These are phyloP conservation scores for Artemisia tridentata DNA, from an alignment of 129 eudicot species.

Conservation along the genomic window DNA sequence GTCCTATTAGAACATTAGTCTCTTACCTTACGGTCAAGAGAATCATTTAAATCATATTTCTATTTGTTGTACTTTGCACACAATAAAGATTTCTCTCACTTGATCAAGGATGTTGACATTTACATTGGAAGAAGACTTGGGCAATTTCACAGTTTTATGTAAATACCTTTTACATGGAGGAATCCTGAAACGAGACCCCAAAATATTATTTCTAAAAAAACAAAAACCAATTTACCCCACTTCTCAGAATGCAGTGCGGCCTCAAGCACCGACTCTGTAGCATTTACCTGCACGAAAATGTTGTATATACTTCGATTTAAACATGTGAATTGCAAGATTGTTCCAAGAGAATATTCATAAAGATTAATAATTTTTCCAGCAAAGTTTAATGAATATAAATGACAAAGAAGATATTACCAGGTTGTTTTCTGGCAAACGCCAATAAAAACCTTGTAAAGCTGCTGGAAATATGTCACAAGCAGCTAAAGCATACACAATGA, in stretches of 20 bases:
- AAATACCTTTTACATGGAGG: slow-evolving; percentile 64
- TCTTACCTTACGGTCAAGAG: too few species aligned
- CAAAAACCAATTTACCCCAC: slow-evolving; percentile 82
- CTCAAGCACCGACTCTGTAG: slow-evolving; percentile 46
- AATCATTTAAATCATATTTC: too few species aligned
- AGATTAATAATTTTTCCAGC: neutral
- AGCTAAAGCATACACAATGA: slow-evolving; percentile 78
- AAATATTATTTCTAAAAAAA: slow-evolving; percentile 64
- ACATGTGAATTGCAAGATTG: neutral
- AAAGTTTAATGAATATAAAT: neutral
- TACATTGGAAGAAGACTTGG: slow-evolving; percentile 5
- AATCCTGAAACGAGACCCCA: slow-evolving; percentile 84
- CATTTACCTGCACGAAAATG: slow-evolving; percentile 54
- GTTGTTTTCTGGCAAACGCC: slow-evolving; percentile 84
- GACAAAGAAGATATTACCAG: slow-evolving; percentile 43
- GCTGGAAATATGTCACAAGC: slow-evolving; percentile 87
- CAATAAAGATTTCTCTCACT: too few species aligned
- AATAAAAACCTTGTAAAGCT: slow-evolving; percentile 79
- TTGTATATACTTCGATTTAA: neutral
- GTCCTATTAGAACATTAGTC: too few species aligned
- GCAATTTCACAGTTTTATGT: slow-evolving; percentile 46
- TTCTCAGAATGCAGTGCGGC: slow-evolving; percentile 49
- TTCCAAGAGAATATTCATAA: neutral
- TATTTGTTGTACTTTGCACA: too few species aligned
- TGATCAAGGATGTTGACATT: neutral